A percentile compares a stretch with the other conserved stretches of the same genome.
Evolutionary conservation across 2,329 filamentous ascomycete genomes (phyloP).

Genomic region (Phoma sp.): DNA sequence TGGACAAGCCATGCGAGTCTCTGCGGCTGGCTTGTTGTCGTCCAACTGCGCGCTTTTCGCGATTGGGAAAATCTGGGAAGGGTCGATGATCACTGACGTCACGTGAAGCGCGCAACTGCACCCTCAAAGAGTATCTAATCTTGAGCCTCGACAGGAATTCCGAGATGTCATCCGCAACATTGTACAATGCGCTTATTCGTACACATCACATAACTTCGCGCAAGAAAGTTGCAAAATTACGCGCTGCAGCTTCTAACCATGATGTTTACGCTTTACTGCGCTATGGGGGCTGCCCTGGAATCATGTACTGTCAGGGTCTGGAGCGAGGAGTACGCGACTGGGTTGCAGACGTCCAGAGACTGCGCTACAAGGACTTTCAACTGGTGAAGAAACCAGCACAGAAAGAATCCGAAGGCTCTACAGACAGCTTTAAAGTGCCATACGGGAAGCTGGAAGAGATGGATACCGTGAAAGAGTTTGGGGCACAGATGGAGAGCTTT

Average conservation of each 20-base stretch:
- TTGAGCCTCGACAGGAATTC: not conserved
- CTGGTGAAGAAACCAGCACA: conserved; percentile 61
- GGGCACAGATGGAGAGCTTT: conserved; percentile 63
- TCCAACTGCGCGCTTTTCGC: not conserved
- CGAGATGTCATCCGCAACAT: conserved; percentile 28
- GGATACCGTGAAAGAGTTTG: conserved; percentile 69
- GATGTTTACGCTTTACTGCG: conserved; percentile 70
- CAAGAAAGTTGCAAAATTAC: conserved; percentile 71
- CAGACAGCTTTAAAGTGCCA: not conserved
- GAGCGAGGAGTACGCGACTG: conserved; percentile 64
- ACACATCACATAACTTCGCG: conserved; percentile 83
- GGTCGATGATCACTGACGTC: conserved; percentile 28
- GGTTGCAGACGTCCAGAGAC: conserved; percentile 67
- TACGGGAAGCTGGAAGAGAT: conserved; percentile 60
- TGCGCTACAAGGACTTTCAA: conserved; percentile 77
- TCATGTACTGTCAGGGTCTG: conserved; percentile 78
- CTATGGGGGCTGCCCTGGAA: conserved; percentile 71
- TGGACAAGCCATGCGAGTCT: conserved; percentile 7
- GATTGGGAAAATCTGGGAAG: conserved; percentile 20
- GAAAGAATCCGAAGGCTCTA: conserved; percentile 22
- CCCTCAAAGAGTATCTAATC: not conserved
- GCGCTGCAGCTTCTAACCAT: conserved; percentile 66
- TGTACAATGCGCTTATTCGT: conserved; percentile 69
- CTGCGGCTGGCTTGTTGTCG: not conserved
- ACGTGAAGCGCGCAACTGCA: conserved; percentile 26